These are phyloP conservation scores for Vigna hirtella DNA, from an alignment of 306 rosid species.

Conservation along the genomic window DNA sequence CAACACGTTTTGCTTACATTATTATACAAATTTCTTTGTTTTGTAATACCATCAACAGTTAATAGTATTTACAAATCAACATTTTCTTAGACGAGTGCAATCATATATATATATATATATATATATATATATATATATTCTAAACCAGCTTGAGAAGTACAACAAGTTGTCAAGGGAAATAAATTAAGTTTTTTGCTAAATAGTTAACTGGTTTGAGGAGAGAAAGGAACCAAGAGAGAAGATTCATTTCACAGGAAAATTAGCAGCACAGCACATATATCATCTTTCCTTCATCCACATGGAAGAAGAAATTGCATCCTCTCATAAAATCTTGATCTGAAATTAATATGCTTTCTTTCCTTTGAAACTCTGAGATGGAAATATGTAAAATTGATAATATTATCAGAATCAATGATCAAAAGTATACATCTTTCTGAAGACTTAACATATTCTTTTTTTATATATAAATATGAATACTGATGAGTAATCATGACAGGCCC, in stretches of 20 bases:
- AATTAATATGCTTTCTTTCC: neutral
- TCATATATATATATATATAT: too few relatives aligned
- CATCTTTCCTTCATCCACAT: neutral
- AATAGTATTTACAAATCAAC: slow-evolving; percentile 18
- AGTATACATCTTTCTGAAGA: neutral
- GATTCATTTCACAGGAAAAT: too few relatives aligned
- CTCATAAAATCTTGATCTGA: slow-evolving; percentile 11
- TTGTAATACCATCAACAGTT: neutral
- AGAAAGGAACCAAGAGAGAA: neutral
- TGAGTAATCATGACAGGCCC: slow-evolving; percentile 18
- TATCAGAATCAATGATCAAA: neutral
- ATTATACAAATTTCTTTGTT: slow-evolving; percentile 15
- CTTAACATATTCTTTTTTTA: neutral
- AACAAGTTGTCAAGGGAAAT: neutral
- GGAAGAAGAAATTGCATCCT: slow-evolving; percentile 13
- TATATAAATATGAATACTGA: neutral
- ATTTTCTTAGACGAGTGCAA: neutral
- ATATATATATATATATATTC: neutral
- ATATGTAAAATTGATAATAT: neutral
- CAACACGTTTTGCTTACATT: slow-evolving; percentile 1
- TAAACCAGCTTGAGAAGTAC: neutral
- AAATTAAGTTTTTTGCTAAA: neutral
- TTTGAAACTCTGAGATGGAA: neutral
- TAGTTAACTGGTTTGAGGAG: slow-evolving; percentile 2
- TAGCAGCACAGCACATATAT: neutral